Percentiles rank a stretch among this genome's conserved stretches.
phyloP scores from a whole-genome alignment of 225 moss, liverwort and hornwort species.

The Straminergon stramineum region DNA sequence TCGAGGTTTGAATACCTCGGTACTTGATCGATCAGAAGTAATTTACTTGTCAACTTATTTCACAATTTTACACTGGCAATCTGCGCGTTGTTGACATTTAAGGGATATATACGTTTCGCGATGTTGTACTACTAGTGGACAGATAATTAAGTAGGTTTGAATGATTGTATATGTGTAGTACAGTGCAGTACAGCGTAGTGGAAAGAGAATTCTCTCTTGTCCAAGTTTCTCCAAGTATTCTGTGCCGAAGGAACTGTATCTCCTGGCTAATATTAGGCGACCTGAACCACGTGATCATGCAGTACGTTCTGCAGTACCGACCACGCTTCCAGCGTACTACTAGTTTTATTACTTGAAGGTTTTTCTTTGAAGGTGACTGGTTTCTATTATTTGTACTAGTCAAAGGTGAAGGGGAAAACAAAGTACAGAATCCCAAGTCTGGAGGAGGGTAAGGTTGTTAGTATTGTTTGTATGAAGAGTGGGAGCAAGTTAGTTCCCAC shows the following conservation, averaged over 20 bases:
- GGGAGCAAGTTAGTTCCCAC: neutral
- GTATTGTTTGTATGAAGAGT: neutral
- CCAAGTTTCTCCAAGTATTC: too few species aligned
- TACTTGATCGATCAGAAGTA: neutral
- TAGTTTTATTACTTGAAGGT: neutral
- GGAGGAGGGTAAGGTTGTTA: neutral
- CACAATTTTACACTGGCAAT: neutral
- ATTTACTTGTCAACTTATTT: neutral
- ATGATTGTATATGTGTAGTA: neutral
- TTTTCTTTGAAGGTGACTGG: neutral
- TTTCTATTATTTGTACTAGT: neutral
- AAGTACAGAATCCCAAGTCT: neutral
- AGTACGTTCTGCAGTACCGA: neutral
- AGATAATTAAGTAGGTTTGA: neutral
- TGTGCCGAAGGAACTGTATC: too few species aligned
- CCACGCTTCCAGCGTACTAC: neutral
- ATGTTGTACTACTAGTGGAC: neutral
- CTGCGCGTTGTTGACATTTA: neutral
- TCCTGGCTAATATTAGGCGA: too few species aligned
- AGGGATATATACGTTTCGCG: neutral
- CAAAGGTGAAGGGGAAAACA: neutral
- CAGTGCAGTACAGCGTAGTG: too few species aligned
- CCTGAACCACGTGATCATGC: too few species aligned
- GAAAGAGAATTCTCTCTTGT: too few species aligned
- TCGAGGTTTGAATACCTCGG: neutral